Evolutionary conservation across 139 green algal genomes (phyloP).

Genomic region (Tetraselmis striata): DNA sequence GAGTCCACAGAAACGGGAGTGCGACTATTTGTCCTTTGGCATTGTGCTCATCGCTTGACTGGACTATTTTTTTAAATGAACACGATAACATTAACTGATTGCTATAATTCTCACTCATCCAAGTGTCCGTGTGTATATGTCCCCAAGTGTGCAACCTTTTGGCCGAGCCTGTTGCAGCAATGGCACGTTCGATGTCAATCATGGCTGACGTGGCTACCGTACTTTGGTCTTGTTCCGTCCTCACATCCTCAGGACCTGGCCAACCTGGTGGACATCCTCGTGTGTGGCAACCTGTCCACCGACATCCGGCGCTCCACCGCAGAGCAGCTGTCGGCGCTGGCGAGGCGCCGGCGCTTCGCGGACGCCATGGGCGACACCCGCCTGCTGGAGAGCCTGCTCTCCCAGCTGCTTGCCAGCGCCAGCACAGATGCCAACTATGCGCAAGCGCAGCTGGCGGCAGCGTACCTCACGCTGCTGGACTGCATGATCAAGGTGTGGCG

Average conservation of each 20-base stretch:
- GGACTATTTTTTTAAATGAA: no score
- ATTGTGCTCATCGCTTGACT: no score
- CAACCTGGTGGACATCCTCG: constrained; percentile 37
- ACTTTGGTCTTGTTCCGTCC: not conserved
- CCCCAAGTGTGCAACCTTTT: no score
- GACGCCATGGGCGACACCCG: constrained; percentile 12
- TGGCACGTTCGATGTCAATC: no score
- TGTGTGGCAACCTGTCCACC: constrained; percentile 26
- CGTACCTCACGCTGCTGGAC: not conserved
- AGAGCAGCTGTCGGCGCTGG: constrained; percentile 42
- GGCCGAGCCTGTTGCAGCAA: no score
- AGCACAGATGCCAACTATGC: not conserved
- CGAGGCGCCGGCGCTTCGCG: constrained; percentile 23
- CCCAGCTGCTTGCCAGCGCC: not conserved
- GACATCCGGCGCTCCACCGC: constrained; percentile 38
- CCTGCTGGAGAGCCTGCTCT: not conserved
- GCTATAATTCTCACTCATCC: no score
- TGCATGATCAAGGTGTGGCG: not conserved
- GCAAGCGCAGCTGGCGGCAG: not conserved
- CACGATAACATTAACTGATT: no score
- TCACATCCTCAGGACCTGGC: constrained; percentile 23
- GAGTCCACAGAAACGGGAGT: no score
- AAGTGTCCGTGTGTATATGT: no score
- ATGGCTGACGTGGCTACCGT: no score
- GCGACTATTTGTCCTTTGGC: no score